Conservation (phyloP, 1,139 yeast genomes). For the Tardiomyces blankii region DNA sequence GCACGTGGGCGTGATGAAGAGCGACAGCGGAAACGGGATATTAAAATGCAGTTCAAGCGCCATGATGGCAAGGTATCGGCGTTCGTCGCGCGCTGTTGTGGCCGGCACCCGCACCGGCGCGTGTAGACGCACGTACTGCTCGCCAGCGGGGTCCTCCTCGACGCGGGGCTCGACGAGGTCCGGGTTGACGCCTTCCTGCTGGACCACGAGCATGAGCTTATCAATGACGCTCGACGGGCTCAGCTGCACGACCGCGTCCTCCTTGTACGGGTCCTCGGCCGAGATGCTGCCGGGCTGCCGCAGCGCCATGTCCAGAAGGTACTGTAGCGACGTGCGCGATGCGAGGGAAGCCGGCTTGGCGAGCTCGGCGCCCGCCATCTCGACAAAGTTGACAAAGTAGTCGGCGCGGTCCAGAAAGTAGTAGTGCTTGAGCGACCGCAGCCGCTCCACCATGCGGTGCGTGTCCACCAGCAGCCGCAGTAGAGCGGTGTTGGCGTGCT, state of each 20-base stretch:
- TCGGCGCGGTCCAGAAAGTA: constrained; percentile 48
- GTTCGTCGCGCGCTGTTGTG: background rate
- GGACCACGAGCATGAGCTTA: background rate
- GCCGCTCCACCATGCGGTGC: constrained; percentile 36
- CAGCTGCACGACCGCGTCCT: constrained; percentile 1
- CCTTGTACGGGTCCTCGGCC: constrained; percentile 3
- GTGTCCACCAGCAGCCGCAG: constrained; percentile 52
- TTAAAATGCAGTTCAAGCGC: constrained; percentile 55
- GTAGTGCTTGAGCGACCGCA: constrained; percentile 36
- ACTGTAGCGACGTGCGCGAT: constrained; percentile 31
- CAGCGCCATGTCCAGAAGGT: constrained; percentile 28
- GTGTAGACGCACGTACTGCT: too few relatives aligned
- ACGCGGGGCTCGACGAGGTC: background rate
- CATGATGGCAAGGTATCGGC: constrained; percentile 33
- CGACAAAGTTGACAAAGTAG: constrained; percentile 36
- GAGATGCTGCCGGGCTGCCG: constrained; percentile 32
- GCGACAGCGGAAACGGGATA: constrained; percentile 79
- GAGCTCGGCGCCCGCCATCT: constrained; percentile 31
- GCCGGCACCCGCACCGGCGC: too few relatives aligned
- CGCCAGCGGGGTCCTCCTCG: background rate
- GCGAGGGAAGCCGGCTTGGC: constrained; percentile 27
- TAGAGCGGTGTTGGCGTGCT: constrained; percentile 55
- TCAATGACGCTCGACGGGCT: constrained; percentile 4
- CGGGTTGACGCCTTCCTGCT: background rate
- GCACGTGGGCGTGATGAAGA: constrained; percentile 59